Evolutionary conservation across 2,329 filamentous ascomycete genomes (phyloP).

Genomic region (Neonectria punicea): DNA sequence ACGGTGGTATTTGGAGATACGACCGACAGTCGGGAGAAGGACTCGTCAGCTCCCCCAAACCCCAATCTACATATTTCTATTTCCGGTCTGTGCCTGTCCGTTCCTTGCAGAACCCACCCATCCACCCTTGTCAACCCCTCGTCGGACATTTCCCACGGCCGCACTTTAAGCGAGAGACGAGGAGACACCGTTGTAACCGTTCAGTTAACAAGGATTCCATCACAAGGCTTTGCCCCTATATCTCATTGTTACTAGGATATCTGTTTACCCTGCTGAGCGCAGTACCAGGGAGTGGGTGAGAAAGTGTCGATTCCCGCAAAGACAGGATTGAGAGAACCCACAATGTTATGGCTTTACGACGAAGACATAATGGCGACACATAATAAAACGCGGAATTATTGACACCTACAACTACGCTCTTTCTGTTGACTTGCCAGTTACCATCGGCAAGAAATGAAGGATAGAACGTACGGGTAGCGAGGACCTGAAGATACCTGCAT

Average conservation of each 20-base stretch:
- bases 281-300: too few relatives aligned
- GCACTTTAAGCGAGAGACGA: background rate
- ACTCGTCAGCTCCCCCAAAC: background rate
- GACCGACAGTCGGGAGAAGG: background rate
- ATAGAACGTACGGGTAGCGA: too few relatives aligned
- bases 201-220: background rate
- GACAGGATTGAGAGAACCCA: background rate
- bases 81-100: background rate
- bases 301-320: too few relatives aligned
- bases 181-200: background rate
- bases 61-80: background rate
- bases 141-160: conserved; percentile 9
- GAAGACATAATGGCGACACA: too few relatives aligned
- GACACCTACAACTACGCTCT: too few relatives aligned
- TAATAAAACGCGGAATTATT: too few relatives aligned
- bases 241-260: background rate
- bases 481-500: background rate
- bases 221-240: background rate
- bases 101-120: conserved; percentile 8
- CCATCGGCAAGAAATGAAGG: too few relatives aligned
- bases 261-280: too few relatives aligned
- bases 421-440: too few relatives aligned
- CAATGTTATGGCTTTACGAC: too few relatives aligned
- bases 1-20: background rate
- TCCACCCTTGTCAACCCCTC: background rate